Evolutionary conservation across 192 early-diverging fungal genomes (phyloP).

Genomic region (Phlyctochytrium bullatum): DNA sequence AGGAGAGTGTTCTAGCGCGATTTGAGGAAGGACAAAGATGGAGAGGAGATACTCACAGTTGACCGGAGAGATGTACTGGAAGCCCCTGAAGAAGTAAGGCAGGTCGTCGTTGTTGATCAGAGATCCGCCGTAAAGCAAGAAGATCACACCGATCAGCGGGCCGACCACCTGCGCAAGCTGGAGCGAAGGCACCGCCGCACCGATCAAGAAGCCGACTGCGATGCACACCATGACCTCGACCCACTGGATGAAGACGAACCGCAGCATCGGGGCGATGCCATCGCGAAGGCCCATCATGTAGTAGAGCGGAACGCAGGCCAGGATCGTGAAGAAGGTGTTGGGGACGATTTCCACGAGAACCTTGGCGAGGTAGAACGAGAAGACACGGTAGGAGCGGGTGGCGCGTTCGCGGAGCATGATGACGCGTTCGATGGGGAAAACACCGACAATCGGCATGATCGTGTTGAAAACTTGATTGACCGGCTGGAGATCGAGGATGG

Average conservation of each 20-base stretch:
- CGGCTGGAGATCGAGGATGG: not conserved
- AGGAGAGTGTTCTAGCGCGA: no score
- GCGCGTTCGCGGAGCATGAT: conserved; percentile 58
- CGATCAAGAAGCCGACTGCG: conserved; percentile 33
- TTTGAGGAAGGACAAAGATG: not conserved
- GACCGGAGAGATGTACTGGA: conserved; percentile 6
- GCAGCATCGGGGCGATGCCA: conserved; percentile 4
- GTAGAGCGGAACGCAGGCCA: conserved; percentile 35
- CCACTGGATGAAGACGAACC: conserved; percentile 7
- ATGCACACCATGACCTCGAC: conserved; percentile 13
- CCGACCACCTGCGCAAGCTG: conserved; percentile 34
- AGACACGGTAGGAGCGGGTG: conserved; percentile 60
- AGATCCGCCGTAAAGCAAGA: conserved; percentile 36
- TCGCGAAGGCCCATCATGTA: conserved; percentile 26
- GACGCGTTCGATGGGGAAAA: conserved; percentile 22
- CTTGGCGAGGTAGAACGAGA: conserved; percentile 63
- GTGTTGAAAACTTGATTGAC: conserved; percentile 12
- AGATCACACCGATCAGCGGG: conserved; percentile 36
- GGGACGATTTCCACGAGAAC: conserved; percentile 46
- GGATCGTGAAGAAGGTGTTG: conserved; percentile 15
- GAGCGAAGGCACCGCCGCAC: conserved; percentile 26
- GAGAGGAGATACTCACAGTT: not conserved
- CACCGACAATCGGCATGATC: conserved; percentile 51
- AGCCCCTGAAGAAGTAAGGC: conserved; percentile 22
- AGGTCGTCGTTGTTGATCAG: conserved; percentile 28